These are phyloP conservation scores for Cyclostephanos invisitatus DNA, from an alignment of 108 stramenopile genomes.

Conservation along the genomic window DNA sequence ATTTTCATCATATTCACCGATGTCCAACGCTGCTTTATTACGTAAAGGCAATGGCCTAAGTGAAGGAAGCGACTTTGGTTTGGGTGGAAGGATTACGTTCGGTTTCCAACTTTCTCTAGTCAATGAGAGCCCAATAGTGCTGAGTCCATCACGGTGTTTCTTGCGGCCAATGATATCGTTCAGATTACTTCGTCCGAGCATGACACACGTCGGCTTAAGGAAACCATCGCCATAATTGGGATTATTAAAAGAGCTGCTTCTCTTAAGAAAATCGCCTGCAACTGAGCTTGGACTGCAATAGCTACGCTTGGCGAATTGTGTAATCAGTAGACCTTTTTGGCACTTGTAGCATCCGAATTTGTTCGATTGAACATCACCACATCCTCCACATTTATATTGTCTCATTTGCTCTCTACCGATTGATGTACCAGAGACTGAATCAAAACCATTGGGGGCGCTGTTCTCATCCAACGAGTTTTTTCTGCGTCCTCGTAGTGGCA, in stretches of 20 bases:
- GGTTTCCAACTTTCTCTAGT: conserved; percentile 69
- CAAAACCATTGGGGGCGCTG: conserved; percentile 2
- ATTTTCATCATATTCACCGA: conserved; percentile 17
- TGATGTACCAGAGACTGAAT: neutral
- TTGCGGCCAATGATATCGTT: conserved; percentile 51
- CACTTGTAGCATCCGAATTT: conserved; percentile 72
- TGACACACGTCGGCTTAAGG: conserved; percentile 57
- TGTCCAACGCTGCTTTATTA: conserved; percentile 16
- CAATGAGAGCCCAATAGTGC: conserved; percentile 39
- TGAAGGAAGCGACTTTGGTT: conserved; percentile 44
- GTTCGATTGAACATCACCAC: conserved; percentile 52
- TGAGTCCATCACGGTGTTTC: conserved; percentile 42
- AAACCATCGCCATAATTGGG: conserved; percentile 22
- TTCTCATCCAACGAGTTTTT: conserved; percentile 28
- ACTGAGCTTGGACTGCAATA: conserved; percentile 10
- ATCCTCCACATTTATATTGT: conserved; percentile 67
- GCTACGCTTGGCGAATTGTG: conserved; percentile 59
- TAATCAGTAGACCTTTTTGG: conserved; percentile 63
- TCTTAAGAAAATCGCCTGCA: conserved; percentile 14
- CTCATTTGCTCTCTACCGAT: conserved; percentile 2
- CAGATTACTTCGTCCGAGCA: conserved; percentile 61
- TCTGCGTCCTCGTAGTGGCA: conserved; percentile 48
- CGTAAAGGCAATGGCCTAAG: conserved; percentile 12
- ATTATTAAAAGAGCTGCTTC: conserved; percentile 1
- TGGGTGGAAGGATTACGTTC: conserved; percentile 61